Conservation (phyloP, 179 eudicot species). For the Dionaea muscipula region DNA sequence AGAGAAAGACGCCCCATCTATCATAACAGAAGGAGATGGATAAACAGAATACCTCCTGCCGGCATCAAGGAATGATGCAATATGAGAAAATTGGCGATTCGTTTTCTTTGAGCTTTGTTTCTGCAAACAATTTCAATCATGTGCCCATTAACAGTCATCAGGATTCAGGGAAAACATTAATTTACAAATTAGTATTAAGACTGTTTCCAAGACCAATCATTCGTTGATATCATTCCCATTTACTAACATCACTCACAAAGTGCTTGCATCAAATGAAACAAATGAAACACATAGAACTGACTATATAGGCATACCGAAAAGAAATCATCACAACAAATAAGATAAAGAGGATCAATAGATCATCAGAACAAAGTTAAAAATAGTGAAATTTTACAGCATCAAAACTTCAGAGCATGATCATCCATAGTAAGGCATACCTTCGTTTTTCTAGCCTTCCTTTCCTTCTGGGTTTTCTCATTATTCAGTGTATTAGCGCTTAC, state of each 20-base stretch:
- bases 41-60: slow-evolving; percentile 39
- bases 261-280: no score
- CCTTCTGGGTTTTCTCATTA: slow-evolving; percentile 28
- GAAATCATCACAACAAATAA: background rate
- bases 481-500: slow-evolving; percentile 28
- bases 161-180: no score
- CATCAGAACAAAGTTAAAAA: no score
- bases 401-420: background rate
- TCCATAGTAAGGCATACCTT: slow-evolving; percentile 38
- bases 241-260: no score
- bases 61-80: slow-evolving; percentile 23
- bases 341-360: no score
- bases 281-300: no score
- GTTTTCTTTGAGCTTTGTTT: slow-evolving; percentile 40
- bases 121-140: slow-evolving; percentile 27
- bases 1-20: no score
- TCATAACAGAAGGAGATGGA: no score
- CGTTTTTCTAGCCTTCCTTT: slow-evolving; percentile 42
- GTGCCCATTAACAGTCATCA: background rate
- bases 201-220: no score
- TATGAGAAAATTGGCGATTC: slow-evolving; percentile 28
- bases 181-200: no score
- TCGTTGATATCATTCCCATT: no score
- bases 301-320: no score
- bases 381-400: background rate